phyloP scores from a whole-genome alignment of 352 stramenopile genomes.

The Plasmopara viticola region DNA sequence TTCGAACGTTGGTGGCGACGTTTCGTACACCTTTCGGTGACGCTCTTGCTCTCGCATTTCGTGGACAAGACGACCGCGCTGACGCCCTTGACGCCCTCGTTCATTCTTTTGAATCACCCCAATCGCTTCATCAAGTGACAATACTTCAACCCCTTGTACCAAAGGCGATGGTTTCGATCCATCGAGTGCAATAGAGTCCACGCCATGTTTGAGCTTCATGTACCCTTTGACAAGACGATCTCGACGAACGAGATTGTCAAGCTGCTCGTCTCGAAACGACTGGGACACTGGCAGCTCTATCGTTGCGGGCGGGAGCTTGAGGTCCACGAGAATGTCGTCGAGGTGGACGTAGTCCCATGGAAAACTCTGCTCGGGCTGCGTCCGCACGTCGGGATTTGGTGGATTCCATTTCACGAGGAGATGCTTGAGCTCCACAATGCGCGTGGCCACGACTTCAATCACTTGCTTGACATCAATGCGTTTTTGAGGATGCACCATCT shows the following conservation, averaged over 20 bases:
- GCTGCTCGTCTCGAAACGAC: slow-evolving; percentile 86
- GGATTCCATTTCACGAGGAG: slow-evolving; percentile 93
- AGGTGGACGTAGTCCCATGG: slow-evolving; percentile 94
- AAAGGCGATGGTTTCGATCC: slow-evolving; percentile 25
- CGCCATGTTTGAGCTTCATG: slow-evolving; percentile 86
- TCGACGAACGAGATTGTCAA: slow-evolving; percentile 47
- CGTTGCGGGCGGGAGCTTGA: slow-evolving; percentile 89
- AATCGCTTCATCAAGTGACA: slow-evolving; percentile 76
- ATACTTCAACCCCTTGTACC: slow-evolving; percentile 8
- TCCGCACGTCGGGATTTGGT: slow-evolving; percentile 84
- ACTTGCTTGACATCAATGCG: slow-evolving; percentile 90
- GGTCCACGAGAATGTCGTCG: slow-evolving; percentile 88
- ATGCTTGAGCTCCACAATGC: slow-evolving; percentile 87
- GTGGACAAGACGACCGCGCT: slow-evolving; percentile 79
- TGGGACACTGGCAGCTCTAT: slow-evolving; percentile 86
- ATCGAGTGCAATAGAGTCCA: slow-evolving; percentile 57
- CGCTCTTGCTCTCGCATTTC: slow-evolving; percentile 83
- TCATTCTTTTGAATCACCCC: slow-evolving; percentile 89
- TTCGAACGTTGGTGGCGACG: slow-evolving; percentile 42
- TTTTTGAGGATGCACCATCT: slow-evolving; percentile 94
- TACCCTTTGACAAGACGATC: slow-evolving; percentile 86
- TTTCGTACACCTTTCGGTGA: slow-evolving; percentile 70
- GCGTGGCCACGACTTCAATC: slow-evolving; percentile 88
- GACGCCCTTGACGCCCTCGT: slow-evolving; percentile 78
- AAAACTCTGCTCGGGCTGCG: slow-evolving; percentile 77